Base-by-base conservation (phyloP, 257 asterid genomes). In the Solanum chmielewskii region DNA sequence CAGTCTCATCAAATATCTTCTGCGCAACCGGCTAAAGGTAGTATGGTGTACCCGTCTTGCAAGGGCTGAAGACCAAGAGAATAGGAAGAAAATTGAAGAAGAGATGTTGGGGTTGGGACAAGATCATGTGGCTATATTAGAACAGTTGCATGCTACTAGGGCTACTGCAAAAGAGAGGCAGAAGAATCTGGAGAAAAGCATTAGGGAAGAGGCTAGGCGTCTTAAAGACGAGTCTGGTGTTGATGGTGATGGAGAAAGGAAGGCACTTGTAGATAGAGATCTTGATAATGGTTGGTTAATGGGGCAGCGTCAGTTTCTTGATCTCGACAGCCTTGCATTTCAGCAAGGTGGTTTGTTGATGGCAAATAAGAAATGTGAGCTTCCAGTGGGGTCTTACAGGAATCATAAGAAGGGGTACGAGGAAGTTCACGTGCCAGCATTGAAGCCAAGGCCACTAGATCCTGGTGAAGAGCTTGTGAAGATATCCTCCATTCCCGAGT, bases 31-130 rank as follows among this genome's bases (percentile, higher is more conserved):
- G 83, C 89, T 91, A 73, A 91, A 91, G 91, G 90, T 91, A 78
- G 91, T 91, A 21, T 91, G 93, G 93, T 85, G 93, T 80, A 91
- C 91, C 45, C 93, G 93, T 66, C 83, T 91, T 71, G 93, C 93
- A 64, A 89, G 93, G 83, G 91, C 93, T 4, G 93, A 89, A 74
- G 93, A 91, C 85, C 93, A 89, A 85, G 93, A 91, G 52, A 41
- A 88, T 11, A 85, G 88, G 87, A 88, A 85, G 37, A 88, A 84
- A 27, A 91, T 91, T 83, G 93, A 89, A 83, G 90, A 91, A 68
- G 91, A 89, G 84, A 91, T 91, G 93, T 42, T 85, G 86, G 78
- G 18, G 33, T 83, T 86, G 86, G 93, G 93, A 39, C 91, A 89
- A 25, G 90, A 88, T 39, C 91, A 89, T 85, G 85, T 87, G 60